These are phyloP conservation scores for Zalaria sp. DNA, from an alignment of 2,329 filamentous ascomycete species.

Conservation along the genomic window DNA sequence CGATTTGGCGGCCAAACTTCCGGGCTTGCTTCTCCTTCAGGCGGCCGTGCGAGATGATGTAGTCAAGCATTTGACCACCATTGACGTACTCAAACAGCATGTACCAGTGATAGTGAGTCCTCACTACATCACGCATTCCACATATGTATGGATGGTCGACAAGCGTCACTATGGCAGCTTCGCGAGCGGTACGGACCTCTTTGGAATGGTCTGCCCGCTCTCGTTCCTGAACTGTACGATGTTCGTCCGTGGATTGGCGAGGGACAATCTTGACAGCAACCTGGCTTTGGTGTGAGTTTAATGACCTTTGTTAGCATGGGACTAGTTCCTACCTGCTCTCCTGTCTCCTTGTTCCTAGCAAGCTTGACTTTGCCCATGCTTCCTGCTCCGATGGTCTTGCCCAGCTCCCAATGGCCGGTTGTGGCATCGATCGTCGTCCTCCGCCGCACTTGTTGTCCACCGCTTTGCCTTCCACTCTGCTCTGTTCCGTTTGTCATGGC, in stretches of 20 bases:
- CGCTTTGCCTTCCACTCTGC: conserved; percentile 12
- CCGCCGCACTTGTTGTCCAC: conserved; percentile 30
- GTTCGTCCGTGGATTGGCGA: conserved; percentile 75
- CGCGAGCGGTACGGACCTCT: conserved; percentile 84
- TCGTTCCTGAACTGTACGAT: conserved; percentile 55
- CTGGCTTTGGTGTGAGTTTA: conserved; percentile 27
- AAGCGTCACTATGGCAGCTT: conserved; percentile 90
- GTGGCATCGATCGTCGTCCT: conserved; percentile 78
- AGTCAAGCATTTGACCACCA: conserved; percentile 97
- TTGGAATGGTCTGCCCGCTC: conserved; percentile 93
- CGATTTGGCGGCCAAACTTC: conserved; percentile 95
- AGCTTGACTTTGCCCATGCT: conserved; percentile 99
- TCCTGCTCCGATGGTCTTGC: conserved; percentile 92
- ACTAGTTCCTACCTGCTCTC: conserved; percentile 57
- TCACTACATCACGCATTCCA: conserved; percentile 84
- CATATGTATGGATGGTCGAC: conserved; percentile 93
- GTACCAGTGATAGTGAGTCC: conserved; percentile 98
- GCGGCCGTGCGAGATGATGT: conserved; percentile 96
- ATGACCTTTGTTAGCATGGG: background rate
- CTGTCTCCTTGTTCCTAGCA: conserved; percentile 76
- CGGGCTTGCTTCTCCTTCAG: conserved; percentile 96
- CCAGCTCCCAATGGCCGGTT: conserved; percentile 85
- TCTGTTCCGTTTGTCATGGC: conserved; percentile 8
- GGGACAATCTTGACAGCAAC: conserved; percentile 97
- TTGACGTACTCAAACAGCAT: conserved; percentile 99